Conservation (phyloP, 139 green algal species). For the Astrephomene gubernaculifera region DNA sequence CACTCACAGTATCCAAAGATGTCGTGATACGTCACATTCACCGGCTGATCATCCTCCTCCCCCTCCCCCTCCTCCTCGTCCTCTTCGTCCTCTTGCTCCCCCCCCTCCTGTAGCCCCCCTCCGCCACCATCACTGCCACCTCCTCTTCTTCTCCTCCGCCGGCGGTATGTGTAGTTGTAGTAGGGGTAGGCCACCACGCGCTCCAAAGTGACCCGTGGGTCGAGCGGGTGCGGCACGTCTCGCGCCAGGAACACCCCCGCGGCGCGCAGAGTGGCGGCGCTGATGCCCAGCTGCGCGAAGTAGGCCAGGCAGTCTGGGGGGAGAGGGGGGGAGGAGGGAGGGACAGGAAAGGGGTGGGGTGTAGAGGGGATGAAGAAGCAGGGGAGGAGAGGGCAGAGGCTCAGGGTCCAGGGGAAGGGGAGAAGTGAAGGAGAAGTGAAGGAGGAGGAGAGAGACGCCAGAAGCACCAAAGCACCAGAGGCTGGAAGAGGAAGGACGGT, state of each 20-base stretch:
- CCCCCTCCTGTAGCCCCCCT: no score
- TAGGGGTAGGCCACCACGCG: conserved; percentile 36
- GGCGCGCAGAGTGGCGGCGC: background rate
- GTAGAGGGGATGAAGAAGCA: background rate
- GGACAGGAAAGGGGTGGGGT: background rate
- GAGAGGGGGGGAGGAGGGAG: background rate
- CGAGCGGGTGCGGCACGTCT: conserved; percentile 1
- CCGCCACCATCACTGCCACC: no score
- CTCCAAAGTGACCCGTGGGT: background rate
- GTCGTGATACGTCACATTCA: conserved; percentile 31
- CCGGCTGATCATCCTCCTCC: background rate
- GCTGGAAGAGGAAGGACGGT: background rate
- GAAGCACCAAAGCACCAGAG: background rate
- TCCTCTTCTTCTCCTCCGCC: no score
- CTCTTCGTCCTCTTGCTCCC: no score
- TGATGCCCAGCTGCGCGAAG: conserved; percentile 18
- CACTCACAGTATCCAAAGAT: conserved; percentile 5
- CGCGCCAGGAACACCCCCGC: conserved; percentile 17
- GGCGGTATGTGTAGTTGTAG: no score
- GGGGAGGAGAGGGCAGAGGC: background rate
- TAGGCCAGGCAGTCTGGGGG: conserved; percentile 2
- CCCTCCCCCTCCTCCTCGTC: no score
- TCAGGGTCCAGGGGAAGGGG: background rate
- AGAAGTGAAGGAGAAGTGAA: background rate
- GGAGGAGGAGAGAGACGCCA: background rate